phyloP scores from a whole-genome alignment of 2,329 filamentous ascomycete species.

The Malbranchea zuffiana region DNA sequence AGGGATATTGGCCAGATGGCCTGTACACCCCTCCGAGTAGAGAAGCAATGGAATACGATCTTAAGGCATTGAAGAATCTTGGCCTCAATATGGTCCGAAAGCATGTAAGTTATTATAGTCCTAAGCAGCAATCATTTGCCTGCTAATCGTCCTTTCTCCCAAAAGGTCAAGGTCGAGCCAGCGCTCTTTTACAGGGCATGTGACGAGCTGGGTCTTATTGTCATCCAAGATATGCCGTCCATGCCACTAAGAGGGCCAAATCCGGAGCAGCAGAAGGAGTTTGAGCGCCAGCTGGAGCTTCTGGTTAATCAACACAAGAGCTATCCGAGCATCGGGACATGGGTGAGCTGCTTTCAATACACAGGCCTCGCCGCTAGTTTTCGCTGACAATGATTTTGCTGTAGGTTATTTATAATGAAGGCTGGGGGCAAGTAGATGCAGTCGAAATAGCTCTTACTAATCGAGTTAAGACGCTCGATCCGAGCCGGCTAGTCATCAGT shows the following conservation, averaged over 20 bases:
- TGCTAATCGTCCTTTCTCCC: constrained; percentile 1
- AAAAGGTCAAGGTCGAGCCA: constrained; percentile 54
- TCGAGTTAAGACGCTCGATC: constrained; percentile 47
- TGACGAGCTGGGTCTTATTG: constrained; percentile 53
- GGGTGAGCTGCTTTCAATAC: constrained; percentile 35
- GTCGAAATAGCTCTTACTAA: constrained; percentile 50
- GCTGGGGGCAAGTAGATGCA: constrained; percentile 51
- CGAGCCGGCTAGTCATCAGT: constrained; percentile 53
- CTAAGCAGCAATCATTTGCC: too few relatives aligned
- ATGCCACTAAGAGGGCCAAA: constrained; percentile 34
- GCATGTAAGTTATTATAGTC: constrained; percentile 41
- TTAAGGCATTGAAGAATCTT: constrained; percentile 52
- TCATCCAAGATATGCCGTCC: constrained; percentile 64
- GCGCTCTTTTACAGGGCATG: constrained; percentile 58
- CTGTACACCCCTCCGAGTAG: constrained; percentile 53
- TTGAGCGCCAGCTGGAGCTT: constrained; percentile 51
- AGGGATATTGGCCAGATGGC: constrained; percentile 62
- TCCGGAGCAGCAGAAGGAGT: constrained; percentile 50
- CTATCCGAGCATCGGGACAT: constrained; percentile 55
- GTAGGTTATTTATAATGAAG: constrained; percentile 59
- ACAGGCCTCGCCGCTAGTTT: neutral
- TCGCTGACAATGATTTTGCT: neutral
- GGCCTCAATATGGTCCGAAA: constrained; percentile 63
- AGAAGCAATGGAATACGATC: constrained; percentile 58
- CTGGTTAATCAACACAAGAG: constrained; percentile 53